Evolutionary conservation across 352 stramenopile genomes (phyloP), one percentile per base, ranked within the genome.

Genomic region (Globisporangium acanthophoron): DNA sequence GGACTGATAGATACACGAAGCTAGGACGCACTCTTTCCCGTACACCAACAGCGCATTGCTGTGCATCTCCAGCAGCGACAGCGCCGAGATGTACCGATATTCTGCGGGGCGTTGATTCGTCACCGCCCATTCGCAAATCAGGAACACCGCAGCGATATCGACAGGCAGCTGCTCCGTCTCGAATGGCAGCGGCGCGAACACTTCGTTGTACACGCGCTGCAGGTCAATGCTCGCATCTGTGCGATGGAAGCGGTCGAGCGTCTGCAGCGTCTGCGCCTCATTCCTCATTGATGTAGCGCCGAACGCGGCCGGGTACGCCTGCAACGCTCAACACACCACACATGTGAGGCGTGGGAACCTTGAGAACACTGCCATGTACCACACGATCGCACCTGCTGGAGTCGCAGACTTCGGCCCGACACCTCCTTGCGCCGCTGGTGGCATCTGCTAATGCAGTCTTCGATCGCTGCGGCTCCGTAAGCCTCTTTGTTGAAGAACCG

Each of bases 41-140:
- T 73, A 87, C 44, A 75, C 67, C 16, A 89, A 52, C 18, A 93
- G 62, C 13, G 71, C 58, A 20, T 76, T 85, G 56, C 73, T 92
- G 60, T 93, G 83, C 78, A 92, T 91, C 53, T 95, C 84, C 15
- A 95, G 73, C 44, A 95, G 57, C 9, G 83, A 84, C 41, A 92
- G 63, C 39, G 81, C 78, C 40, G 84, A 88, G 5, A 95, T 65
- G 62, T 90, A 95, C 9, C 85, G 76, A 51, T 92, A 93, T 44
- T 95, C 85, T 20, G 81, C 74, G 8, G 85, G 82, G 24, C 85
- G 76, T 47, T 95, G 83, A 37, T 75, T 86, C 18, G 83, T 90
- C 21, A 95, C 78, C 16, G 83, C 80, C 85, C 85, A 95, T 50
- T 95, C 85, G 33, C 83, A 93, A 2, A 95, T 70, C 6, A 92